phyloP scores from a whole-genome alignment of 306 rosid genomes.

The Quercus glauca region DNA sequence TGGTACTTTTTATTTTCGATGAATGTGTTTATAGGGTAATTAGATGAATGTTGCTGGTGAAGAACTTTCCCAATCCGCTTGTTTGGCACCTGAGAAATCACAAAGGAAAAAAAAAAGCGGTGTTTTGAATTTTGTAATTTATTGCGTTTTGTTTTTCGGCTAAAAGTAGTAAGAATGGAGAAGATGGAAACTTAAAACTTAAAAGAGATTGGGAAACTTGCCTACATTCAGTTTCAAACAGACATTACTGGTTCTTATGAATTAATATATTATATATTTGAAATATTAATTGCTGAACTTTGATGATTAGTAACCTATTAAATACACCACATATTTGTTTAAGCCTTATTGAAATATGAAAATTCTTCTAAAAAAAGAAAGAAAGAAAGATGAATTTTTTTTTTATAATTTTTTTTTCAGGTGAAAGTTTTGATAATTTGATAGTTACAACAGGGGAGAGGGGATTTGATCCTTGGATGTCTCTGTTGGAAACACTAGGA shows the following conservation, averaged over 20 bases:
- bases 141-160: neutral
- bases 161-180: neutral
- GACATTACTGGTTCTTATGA: neutral
- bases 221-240: no score
- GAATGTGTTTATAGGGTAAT: neutral
- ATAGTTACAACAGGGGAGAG: no score
- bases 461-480: no score
- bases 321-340: neutral
- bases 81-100: neutral
- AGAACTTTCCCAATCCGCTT: neutral
- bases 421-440: neutral
- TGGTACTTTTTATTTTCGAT: no score
- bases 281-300: neutral
- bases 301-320: neutral
- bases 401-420: no score
- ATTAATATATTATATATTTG: neutral
- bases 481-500: no score
- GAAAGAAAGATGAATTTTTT: neutral
- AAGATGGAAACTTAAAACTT: neutral
- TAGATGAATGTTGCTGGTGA: neutral
- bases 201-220: no score
- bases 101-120: neutral
- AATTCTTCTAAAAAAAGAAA: no score
- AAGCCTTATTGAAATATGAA: neutral
- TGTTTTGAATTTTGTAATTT: neutral